Percentiles rank a stretch among this genome's conserved stretches.
Conservation (phyloP, 768 basidiomycete genomes). For the Tephrocybe sp. region DNA sequence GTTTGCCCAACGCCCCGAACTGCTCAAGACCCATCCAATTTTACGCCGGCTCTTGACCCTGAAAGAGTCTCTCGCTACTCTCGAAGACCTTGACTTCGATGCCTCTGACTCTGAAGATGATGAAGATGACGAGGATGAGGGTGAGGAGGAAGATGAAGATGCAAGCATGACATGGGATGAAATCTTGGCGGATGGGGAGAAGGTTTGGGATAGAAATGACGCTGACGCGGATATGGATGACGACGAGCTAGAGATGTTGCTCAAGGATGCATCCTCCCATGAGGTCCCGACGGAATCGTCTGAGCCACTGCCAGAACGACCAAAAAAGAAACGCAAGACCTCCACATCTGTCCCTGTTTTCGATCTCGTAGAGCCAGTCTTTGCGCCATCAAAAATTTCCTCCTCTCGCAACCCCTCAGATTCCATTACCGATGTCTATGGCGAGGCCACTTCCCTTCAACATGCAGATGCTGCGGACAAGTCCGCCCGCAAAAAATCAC, state of each 20-base stretch:
- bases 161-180: constrained; percentile 34
- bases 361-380: constrained; percentile 81
- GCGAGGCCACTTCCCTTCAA: constrained; percentile 70
- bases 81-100: constrained; percentile 83
- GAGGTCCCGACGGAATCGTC: constrained; percentile 23
- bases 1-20: constrained; percentile 57
- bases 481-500: constrained; percentile 70
- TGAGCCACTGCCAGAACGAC: constrained; percentile 38
- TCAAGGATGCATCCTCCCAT: constrained; percentile 45
- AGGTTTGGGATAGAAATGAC: constrained; percentile 42
- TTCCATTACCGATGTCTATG: constrained; percentile 50
- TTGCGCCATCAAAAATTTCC: constrained; percentile 40
- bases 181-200: constrained; percentile 37
- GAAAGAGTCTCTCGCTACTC: constrained; percentile 74
- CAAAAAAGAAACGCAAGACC: constrained; percentile 66
- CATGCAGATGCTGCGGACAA: constrained; percentile 82
- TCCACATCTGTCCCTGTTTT: constrained; percentile 44
- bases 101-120: constrained; percentile 41
- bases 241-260: constrained; percentile 52
- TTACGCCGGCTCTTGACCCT: constrained; percentile 74
- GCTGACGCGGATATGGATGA: constrained; percentile 31
- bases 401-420: constrained; percentile 23
- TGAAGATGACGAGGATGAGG: constrained; percentile 43
- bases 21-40: constrained; percentile 69
- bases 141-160: constrained; percentile 35